A percentile compares a stretch with the other conserved stretches of the same genome.
These are phyloP conservation scores for Odonthalia washingtoniensis DNA, from an alignment of 31 red algal genomes.

Conservation along the genomic window DNA sequence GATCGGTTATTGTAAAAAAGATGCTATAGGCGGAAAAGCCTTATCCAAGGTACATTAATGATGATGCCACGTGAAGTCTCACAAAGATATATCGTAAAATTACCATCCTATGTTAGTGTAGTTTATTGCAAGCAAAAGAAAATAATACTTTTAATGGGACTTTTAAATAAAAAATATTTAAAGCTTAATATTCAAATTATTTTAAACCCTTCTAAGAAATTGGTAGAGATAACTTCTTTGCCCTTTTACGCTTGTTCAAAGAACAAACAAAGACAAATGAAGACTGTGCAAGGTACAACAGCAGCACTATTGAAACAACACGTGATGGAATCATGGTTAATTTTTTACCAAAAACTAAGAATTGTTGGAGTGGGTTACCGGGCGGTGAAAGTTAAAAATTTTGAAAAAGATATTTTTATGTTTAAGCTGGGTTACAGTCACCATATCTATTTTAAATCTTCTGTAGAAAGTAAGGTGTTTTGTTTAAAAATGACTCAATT, in stretches of 20 bases:
- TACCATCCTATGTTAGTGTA: neutral
- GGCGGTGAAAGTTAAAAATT: neutral
- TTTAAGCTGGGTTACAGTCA: slow-evolving; percentile 31
- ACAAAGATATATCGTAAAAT: neutral
- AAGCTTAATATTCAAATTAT: slow-evolving; percentile 14
- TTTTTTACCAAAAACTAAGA: slow-evolving; percentile 12
- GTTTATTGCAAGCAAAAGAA: neutral
- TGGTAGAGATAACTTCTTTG: neutral
- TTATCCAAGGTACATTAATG: neutral
- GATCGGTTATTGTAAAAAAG: slow-evolving; percentile 11
- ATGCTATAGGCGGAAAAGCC: neutral
- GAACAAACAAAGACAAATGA: neutral
- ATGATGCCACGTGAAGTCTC: no score
- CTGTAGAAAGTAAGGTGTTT: neutral
- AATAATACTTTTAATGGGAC: neutral
- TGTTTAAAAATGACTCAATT: neutral
- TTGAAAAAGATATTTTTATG: neutral
- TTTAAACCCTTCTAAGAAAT: neutral
- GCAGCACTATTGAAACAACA: slow-evolving; percentile 9
- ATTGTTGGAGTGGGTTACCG: slow-evolving; percentile 24
- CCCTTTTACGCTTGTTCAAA: neutral
- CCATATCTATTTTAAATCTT: neutral
- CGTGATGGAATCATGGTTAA: neutral
- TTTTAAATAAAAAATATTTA: slow-evolving; percentile 5
- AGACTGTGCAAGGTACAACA: slow-evolving; percentile 4